Conservation (phyloP, 306 rosid genomes). For the Trifolium repens region DNA sequence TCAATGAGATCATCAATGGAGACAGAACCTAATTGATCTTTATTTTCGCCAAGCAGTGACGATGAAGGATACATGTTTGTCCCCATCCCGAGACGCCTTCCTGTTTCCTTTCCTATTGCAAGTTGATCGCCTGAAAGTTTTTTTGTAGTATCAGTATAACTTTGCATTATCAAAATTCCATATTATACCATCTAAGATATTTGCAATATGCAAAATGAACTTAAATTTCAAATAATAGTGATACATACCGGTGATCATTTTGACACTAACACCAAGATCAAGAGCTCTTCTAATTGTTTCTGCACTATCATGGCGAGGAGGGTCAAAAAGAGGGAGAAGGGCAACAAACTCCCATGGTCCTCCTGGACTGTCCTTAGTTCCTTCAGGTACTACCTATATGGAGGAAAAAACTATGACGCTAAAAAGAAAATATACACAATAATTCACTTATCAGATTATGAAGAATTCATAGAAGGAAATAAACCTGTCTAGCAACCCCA, state of each 20-base stretch:
- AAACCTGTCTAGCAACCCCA: slow-evolving; percentile 66
- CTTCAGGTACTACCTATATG: slow-evolving; percentile 64
- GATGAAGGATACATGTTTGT: slow-evolving; percentile 86
- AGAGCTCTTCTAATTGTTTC: slow-evolving; percentile 86
- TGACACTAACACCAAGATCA: slow-evolving; percentile 76
- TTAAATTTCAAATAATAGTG: neutral
- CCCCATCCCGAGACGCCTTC: slow-evolving; percentile 85
- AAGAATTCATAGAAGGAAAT: neutral
- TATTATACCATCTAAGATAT: neutral
- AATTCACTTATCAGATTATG: neutral
- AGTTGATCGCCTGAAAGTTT: slow-evolving; percentile 69
- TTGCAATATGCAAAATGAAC: neutral
- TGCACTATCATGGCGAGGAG: slow-evolving; percentile 82
- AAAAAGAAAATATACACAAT: slow-evolving; percentile 8
- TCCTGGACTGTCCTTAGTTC: slow-evolving; percentile 69
- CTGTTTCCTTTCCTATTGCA: slow-evolving; percentile 79
- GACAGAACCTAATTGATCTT: slow-evolving; percentile 49
- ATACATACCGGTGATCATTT: slow-evolving; percentile 75
- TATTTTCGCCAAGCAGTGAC: slow-evolving; percentile 64
- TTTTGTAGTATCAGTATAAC: slow-evolving; percentile 25
- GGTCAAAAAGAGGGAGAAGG: slow-evolving; percentile 79
- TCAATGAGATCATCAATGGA: slow-evolving; percentile 78
- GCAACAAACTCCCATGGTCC: slow-evolving; percentile 85
- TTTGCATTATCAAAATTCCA: neutral
- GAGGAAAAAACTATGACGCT: slow-evolving; percentile 2